Evolutionary conservation across 1,139 yeast genomes (phyloP).

Genomic region (Diutina siamensis): DNA sequence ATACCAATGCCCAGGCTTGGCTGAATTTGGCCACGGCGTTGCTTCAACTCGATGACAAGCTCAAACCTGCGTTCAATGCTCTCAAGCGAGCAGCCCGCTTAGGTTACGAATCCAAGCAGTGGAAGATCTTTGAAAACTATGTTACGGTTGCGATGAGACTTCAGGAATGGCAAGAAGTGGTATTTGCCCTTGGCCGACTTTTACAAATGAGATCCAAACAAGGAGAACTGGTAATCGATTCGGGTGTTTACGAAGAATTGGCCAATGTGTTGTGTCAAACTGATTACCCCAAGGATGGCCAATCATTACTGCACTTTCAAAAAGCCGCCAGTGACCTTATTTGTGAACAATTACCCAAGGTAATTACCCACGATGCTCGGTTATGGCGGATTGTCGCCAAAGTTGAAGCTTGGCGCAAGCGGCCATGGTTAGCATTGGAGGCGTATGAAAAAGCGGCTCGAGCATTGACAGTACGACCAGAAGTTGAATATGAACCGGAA

Average conservation of each 20-base stretch:
- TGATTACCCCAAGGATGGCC: constrained; percentile 26
- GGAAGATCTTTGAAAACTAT: constrained; percentile 90
- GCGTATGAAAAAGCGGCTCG: constrained; percentile 83
- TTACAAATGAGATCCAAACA: constrained; percentile 37
- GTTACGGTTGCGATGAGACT: constrained; percentile 71
- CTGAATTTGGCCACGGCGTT: constrained; percentile 85
- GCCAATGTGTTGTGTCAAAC: constrained; percentile 48
- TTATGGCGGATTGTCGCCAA: constrained; percentile 78
- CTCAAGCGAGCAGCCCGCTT: constrained; percentile 63
- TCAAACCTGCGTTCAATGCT: constrained; percentile 74
- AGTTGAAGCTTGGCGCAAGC: constrained; percentile 78
- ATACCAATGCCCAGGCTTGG: constrained; percentile 79
- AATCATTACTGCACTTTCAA: constrained; percentile 45
- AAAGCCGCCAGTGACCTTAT: constrained; percentile 57
- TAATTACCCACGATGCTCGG: constrained; percentile 60
- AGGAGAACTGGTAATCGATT: constrained; percentile 60
- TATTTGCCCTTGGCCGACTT: constrained; percentile 57
- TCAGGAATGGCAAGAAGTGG: constrained; percentile 79
- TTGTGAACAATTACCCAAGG: constrained; percentile 52
- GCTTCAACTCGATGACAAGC: constrained; percentile 43
- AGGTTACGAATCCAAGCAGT: constrained; percentile 58
- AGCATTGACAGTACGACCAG: constrained; percentile 54
- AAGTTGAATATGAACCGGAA: constrained; percentile 46
- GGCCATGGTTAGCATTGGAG: constrained; percentile 82
- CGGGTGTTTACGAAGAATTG: constrained; percentile 65